phyloP scores from a whole-genome alignment of 768 basidiomycete species.

The Hirschioporus abietinus region DNA sequence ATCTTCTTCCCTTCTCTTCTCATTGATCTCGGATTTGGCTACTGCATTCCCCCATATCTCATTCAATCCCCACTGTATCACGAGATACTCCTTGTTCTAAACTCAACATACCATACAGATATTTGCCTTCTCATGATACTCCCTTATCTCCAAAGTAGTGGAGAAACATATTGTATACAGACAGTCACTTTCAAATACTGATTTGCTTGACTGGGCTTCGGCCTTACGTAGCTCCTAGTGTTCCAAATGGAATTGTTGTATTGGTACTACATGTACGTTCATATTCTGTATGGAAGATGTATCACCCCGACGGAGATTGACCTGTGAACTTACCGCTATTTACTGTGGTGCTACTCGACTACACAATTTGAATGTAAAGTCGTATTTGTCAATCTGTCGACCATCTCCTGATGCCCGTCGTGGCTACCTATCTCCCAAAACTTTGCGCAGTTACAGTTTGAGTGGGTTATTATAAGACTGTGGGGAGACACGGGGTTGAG shows the following conservation, averaged over 20 bases:
- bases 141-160: neutral
- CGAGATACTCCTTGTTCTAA: neutral
- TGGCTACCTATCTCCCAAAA: neutral
- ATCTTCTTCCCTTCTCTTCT: neutral
- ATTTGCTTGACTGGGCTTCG: too few species aligned
- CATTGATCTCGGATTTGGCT: constrained; percentile 1
- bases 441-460: neutral
- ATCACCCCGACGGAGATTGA: neutral
- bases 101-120: neutral
- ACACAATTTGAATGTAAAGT: neutral
- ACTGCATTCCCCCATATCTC: neutral
- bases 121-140: neutral
- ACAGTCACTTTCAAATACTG: neutral
- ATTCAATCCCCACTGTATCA: constrained; percentile 1
- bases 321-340: too few species aligned
- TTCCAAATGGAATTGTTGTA: neutral
- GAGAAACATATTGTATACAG: neutral
- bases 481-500: neutral
- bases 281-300: neutral
- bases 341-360: too few species aligned
- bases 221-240: neutral
- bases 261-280: neutral
- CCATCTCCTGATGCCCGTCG: neutral
- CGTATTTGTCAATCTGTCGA: neutral
- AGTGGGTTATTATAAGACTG: neutral